Evolutionary conservation across 768 basidiomycete genomes (phyloP).

Genomic region (Strobilomyces confusus): DNA sequence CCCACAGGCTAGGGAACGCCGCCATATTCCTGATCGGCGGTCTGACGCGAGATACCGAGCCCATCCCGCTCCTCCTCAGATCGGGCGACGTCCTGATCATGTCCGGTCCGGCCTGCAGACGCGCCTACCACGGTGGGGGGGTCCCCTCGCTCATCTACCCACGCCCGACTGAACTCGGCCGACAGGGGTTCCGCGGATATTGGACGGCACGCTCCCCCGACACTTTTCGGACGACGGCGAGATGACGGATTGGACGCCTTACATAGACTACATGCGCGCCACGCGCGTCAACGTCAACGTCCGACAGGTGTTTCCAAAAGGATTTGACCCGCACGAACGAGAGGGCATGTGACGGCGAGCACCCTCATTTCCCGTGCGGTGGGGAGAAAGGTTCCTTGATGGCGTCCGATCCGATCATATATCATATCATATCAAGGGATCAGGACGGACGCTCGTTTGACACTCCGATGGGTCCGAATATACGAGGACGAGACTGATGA

Average conservation of each 20-base stretch:
- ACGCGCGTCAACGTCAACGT: conserved; percentile 91
- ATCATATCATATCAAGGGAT: conserved; percentile 1
- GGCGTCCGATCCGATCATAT: too few relatives aligned
- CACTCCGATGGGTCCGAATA: neutral
- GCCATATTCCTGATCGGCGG: conserved; percentile 90
- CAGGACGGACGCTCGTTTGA: neutral
- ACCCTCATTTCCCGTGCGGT: neutral
- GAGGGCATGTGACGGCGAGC: neutral
- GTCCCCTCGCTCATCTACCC: neutral
- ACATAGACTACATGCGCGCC: conserved; percentile 58
- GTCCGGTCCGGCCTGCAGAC: conserved; percentile 80
- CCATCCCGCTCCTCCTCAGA: conserved; percentile 78
- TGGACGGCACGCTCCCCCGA: conserved; percentile 74
- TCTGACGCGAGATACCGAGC: conserved; percentile 68
- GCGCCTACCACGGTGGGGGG: conserved; percentile 94
- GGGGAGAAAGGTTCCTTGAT: neutral
- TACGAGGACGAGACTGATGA: neutral
- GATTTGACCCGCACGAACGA: conserved; percentile 40
- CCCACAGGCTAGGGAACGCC: conserved; percentile 75
- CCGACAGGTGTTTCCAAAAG: conserved; percentile 80
- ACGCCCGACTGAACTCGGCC: neutral
- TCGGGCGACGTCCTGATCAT: conserved; percentile 93
- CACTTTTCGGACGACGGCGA: conserved; percentile 42
- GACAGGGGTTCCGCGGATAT: conserved; percentile 79
- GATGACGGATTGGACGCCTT: conserved; percentile 52